phyloP scores from a whole-genome alignment of 139 green algal species.

The Penium margaritaceum region DNA sequence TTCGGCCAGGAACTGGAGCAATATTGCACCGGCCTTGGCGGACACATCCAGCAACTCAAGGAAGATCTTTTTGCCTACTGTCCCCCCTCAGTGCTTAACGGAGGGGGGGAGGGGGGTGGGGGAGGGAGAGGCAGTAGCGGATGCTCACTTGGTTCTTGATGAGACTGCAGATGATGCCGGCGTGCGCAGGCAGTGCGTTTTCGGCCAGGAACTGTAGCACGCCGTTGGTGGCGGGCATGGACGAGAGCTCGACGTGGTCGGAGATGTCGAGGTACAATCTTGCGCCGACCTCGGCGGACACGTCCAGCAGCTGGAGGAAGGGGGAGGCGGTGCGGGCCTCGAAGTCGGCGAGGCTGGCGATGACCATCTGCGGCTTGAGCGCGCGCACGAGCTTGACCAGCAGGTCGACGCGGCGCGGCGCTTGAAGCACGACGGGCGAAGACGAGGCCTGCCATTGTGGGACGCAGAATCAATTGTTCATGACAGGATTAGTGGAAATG shows the following conservation, averaged over 20 bases:
- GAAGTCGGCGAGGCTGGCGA: constrained; percentile 10
- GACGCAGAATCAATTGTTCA: too few relatives aligned
- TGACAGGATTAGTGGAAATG: too few relatives aligned
- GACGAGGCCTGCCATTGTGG: too few relatives aligned
- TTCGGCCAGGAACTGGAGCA: constrained; percentile 32
- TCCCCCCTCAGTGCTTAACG: too few relatives aligned
- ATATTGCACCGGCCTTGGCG: too few relatives aligned
- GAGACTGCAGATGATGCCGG: constrained; percentile 29
- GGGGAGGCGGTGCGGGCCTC: constrained; percentile 10
- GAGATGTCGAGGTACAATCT: constrained; percentile 37
- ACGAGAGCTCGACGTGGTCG: constrained; percentile 38
- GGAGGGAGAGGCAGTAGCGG: too few relatives aligned
- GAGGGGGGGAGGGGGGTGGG: not conserved
- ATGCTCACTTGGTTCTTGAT: constrained; percentile 41
- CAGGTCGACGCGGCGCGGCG: constrained; percentile 13
- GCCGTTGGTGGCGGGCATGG: constrained; percentile 32
- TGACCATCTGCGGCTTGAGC: constrained; percentile 13
- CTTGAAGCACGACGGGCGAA: constrained; percentile 25
- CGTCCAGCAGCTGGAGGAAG: constrained; percentile 25
- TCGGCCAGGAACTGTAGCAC: constrained; percentile 33
- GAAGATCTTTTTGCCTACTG: too few relatives aligned
- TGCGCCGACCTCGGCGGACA: constrained; percentile 13
- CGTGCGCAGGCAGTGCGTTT: constrained; percentile 26
- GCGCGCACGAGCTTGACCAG: constrained; percentile 14
- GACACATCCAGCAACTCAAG: too few relatives aligned